A percentile compares a stretch with the other conserved stretches of the same genome.
phyloP scores from a whole-genome alignment of 352 stramenopile species.

The Pythium sukuiense region DNA sequence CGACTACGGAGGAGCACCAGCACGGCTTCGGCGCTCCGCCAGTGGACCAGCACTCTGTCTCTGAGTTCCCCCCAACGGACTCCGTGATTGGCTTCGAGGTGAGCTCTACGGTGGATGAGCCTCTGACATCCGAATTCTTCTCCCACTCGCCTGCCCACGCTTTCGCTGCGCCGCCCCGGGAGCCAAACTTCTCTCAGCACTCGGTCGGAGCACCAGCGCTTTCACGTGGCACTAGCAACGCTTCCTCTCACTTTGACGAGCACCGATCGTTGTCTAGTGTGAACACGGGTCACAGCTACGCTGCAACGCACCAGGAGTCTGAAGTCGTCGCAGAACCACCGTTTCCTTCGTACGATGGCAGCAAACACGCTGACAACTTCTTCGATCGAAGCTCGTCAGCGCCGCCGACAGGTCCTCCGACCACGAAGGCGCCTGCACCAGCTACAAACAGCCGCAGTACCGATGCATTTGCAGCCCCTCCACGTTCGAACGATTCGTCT shows the following conservation, averaged over 20 bases:
- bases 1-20: not conserved
- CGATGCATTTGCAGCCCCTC: not conserved
- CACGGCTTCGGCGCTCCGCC: not conserved
- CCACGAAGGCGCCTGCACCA: not conserved
- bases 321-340: not conserved
- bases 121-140: not conserved
- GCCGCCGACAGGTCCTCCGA: not conserved
- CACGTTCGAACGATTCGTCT: not conserved
- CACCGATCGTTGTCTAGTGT: conserved; percentile 12
- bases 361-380: conserved; percentile 10
- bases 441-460: not conserved
- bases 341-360: not conserved
- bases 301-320: conserved; percentile 1
- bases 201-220: conserved; percentile 24
- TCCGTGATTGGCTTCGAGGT: not conserved
- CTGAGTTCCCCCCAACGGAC: not conserved
- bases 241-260: conserved; percentile 38
- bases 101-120: not conserved
- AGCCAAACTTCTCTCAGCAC: not conserved
- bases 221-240: conserved; percentile 37
- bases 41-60: not conserved
- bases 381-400: conserved; percentile 8
- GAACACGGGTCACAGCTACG: not conserved
- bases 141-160: not conserved
- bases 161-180: not conserved